A percentile compares a stretch with the other conserved stretches of the same genome.
These are phyloP conservation scores for Aureobasidium mangrovei DNA, from an alignment of 2,329 filamentous ascomycete species.

Conservation along the genomic window DNA sequence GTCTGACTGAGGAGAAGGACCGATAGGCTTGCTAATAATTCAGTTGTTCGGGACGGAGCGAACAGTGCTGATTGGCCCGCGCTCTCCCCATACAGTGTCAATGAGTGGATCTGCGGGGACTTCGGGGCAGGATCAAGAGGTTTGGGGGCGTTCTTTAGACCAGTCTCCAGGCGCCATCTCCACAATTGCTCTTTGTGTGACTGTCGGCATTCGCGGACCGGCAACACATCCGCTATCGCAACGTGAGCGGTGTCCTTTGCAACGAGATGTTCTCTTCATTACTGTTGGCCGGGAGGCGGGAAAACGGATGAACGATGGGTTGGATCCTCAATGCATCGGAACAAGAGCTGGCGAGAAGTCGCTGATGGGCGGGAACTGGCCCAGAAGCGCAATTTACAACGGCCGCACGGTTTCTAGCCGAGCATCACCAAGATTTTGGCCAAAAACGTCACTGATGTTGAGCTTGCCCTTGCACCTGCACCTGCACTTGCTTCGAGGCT, in stretches of 20 bases:
- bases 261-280: neutral
- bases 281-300: neutral
- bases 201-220: neutral
- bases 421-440: neutral
- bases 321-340: neutral
- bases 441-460: constrained; percentile 5
- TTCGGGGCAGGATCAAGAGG: neutral
- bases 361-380: neutral
- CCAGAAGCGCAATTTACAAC: constrained; percentile 8
- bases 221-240: no score
- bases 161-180: neutral
- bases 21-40: constrained; percentile 11
- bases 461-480: neutral
- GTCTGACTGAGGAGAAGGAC: neutral
- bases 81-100: constrained; percentile 1
- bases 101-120: constrained; percentile 1
- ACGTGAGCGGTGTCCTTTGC: no score
- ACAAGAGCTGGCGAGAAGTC: neutral
- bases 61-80: constrained; percentile 1
- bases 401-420: constrained; percentile 1
- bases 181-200: constrained; percentile 7
- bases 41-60: neutral
- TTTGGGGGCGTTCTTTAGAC: neutral
- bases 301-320: neutral
- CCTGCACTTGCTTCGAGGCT: neutral